Base-by-base conservation (phyloP, 371 early-diverging fungal species). In the Mucor velutinosus region DNA sequence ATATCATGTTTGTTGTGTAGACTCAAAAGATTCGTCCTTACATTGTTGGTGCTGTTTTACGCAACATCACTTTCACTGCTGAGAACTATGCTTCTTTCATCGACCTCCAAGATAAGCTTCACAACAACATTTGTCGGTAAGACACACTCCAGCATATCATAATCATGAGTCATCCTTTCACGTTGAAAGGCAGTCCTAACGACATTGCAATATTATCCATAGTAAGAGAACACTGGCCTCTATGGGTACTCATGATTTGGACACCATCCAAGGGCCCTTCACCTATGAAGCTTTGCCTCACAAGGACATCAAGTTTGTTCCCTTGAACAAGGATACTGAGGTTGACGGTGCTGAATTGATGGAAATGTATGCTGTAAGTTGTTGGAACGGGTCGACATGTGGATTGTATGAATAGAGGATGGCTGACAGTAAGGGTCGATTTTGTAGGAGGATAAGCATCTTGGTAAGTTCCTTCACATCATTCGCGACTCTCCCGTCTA, bases 241-340 rank as follows among this genome's bases (percentile, higher is more conserved):
- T 19, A 98, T 99, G 73, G 99, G 99, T 67, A 99, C 99, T 12
- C 99, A 99, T 72, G 99, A 99, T 79, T 85, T 99, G 37, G 99
- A 98, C 76, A 98, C 97, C 10, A 85, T 99, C 39, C 76, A 92
- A 67, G 95, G 93, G 5, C 99, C 98, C 7, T 96, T 99, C 87
- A 87, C 89, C n/a, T 99, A 99, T 76, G 96, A 95, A 76, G 98
- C 95, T 30, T 82, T 90, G 59, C 72, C 89, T 57, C 98, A 97
- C 57, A 89, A 93, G 73, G 91, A 95, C 21, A 94, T 99, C 77
- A 88, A 90, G 30, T 99, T 99, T 80, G 81, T 86, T 21, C 99
- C 99, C 15, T 87, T 99, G 74, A 97, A 97, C 80, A 94, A 97
- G 79, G 87, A 90, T n/a, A 84, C 88, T 74, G 78, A 78, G 61